Conservation (phyloP, 768 basidiomycete genomes). For the Rhodotorula toruloides region DNA sequence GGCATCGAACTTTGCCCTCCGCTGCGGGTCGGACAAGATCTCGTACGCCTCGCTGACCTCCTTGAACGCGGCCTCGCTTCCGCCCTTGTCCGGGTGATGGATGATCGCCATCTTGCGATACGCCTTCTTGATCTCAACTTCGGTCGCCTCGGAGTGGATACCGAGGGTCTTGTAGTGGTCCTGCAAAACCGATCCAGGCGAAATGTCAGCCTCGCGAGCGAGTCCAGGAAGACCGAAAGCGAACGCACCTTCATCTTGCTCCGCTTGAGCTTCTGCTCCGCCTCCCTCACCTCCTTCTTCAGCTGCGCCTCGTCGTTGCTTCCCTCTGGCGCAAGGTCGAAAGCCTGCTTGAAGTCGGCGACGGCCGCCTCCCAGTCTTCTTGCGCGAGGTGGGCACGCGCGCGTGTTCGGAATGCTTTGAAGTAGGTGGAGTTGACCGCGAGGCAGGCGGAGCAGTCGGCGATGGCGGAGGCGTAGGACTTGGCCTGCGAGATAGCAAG, state of each 20-base stretch:
- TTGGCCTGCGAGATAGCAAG: constrained; percentile 53
- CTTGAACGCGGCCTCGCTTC: constrained; percentile 95
- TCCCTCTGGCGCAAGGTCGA: constrained; percentile 62
- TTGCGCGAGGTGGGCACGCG: constrained; percentile 67
- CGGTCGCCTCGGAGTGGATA: constrained; percentile 44
- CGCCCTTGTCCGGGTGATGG: constrained; percentile 58
- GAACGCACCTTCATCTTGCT: constrained; percentile 74
- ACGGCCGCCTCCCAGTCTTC: constrained; percentile 69
- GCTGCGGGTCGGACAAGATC: constrained; percentile 68
- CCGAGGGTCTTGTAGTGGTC: constrained; percentile 45
- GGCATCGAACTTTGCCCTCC: constrained; percentile 37
- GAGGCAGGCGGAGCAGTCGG: constrained; percentile 66
- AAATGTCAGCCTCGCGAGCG: too few relatives aligned
- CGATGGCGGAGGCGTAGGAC: constrained; percentile 62
- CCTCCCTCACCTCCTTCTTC: constrained; percentile 66
- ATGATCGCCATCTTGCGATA: constrained; percentile 57
- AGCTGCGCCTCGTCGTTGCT: constrained; percentile 58
- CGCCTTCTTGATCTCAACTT: constrained; percentile 61
- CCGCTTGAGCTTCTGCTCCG: constrained; percentile 72
- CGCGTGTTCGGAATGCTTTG: constrained; percentile 81
- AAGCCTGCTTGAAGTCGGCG: constrained; percentile 71
- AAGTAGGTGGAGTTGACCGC: constrained; percentile 61
- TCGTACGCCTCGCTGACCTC: constrained; percentile 68
- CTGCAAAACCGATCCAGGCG: neutral
- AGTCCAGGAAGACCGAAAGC: constrained; percentile 50